Evolutionary conservation across 176 grass and related monocot genomes (phyloP).

Genomic region (Elaeis guineensis): DNA sequence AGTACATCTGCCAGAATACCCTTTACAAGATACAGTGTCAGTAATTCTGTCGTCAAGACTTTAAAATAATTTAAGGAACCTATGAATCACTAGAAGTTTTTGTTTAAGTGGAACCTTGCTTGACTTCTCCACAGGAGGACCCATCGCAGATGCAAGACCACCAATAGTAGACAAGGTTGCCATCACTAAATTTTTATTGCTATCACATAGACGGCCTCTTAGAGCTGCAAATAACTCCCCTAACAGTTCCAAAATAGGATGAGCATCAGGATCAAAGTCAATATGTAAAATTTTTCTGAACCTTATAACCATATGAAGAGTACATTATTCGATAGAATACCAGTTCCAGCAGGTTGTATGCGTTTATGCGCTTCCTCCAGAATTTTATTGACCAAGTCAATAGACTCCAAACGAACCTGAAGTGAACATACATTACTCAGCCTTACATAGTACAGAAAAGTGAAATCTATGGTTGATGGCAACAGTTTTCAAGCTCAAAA

Average conservation of each 20-base stretch:
- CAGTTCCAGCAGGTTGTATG: constrained; percentile 84
- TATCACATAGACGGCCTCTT: constrained; percentile 79
- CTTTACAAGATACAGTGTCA: constrained; percentile 33
- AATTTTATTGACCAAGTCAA: constrained; percentile 83
- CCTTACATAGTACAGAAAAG: no score
- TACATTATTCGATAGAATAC: constrained; percentile 17
- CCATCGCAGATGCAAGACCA: constrained; percentile 82
- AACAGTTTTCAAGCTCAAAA: no score
- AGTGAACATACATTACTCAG: no score
- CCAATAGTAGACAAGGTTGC: constrained; percentile 75
- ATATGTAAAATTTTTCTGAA: no score
- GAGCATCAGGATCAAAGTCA: neutral
- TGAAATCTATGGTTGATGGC: no score
- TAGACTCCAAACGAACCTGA: constrained; percentile 81
- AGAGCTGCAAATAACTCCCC: constrained; percentile 76
- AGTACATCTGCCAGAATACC: constrained; percentile 82
- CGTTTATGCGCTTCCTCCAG: constrained; percentile 97
- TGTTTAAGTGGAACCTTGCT: constrained; percentile 55
- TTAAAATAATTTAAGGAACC: neutral
- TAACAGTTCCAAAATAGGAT: constrained; percentile 29
- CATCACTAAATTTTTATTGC: constrained; percentile 99
- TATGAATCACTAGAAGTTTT: no score
- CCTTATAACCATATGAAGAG: no score
- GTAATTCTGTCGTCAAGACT: neutral
- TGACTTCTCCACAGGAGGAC: constrained; percentile 84